Evolutionary conservation across 306 rosid genomes (phyloP).

Genomic region (Castanopsis chinensis): DNA sequence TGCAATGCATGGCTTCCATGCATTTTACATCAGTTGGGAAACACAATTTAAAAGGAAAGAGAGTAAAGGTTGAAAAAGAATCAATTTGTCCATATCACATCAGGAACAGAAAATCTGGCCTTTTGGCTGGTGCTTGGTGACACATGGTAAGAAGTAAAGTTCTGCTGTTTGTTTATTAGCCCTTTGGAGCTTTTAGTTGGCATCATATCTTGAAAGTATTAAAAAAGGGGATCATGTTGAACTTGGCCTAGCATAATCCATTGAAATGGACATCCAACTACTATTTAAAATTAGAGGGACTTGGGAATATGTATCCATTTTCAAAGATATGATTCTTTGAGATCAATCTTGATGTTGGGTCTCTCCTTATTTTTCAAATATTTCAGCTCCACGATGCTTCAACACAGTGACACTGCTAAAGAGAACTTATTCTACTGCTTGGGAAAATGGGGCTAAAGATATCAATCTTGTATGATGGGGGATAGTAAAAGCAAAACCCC

Average conservation of each 20-base stretch:
- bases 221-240: slow-evolving; percentile 8
- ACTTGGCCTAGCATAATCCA: slow-evolving; percentile 23
- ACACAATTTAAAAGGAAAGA: neutral
- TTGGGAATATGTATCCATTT: slow-evolving; percentile 25
- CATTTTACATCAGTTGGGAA: neutral
- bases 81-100: too few species aligned
- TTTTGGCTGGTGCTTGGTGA: too few species aligned
- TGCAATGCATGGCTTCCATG: neutral
- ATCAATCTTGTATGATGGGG: too few species aligned
- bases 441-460: too few species aligned
- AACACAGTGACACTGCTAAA: too few species aligned
- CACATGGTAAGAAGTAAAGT: too few species aligned
- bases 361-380: neutral
- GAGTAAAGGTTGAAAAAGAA: too few species aligned
- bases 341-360: slow-evolving; percentile 35
- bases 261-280: slow-evolving; percentile 26
- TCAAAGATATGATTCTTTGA: slow-evolving; percentile 53
- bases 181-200: neutral
- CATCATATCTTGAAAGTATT: neutral
- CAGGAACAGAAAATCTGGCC: too few species aligned
- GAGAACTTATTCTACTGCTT: too few species aligned
- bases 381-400: too few species aligned
- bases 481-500: too few species aligned
- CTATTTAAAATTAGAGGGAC: slow-evolving; percentile 2
- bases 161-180: too few species aligned